Evolutionary conservation across 192 early-diverging fungal genomes (phyloP).

Genomic region (Coemansia sp.): DNA sequence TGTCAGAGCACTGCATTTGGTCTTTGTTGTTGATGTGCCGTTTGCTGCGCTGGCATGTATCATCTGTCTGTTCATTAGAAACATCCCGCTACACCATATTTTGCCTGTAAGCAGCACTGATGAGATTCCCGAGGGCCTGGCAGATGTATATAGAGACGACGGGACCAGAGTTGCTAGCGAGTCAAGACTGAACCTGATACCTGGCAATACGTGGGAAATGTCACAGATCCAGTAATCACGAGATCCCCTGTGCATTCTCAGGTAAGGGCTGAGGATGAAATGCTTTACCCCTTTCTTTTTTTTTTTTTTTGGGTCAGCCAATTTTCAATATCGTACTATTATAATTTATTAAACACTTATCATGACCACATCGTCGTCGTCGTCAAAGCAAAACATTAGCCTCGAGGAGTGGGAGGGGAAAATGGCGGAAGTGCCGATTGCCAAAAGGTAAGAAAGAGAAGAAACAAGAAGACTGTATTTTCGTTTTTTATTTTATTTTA

Average conservation of each 20-base stretch:
- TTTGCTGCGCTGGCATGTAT: slow-evolving; percentile 48
- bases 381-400: slow-evolving; percentile 63
- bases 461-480: background rate
- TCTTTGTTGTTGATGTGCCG: slow-evolving; percentile 51
- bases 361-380: slow-evolving; percentile 40
- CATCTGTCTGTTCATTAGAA: slow-evolving; percentile 36
- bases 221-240: slow-evolving; percentile 1
- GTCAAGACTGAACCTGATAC: background rate
- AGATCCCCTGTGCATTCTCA: background rate
- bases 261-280: background rate
- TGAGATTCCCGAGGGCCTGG: slow-evolving; percentile 32
- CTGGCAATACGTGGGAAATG: background rate
- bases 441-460: slow-evolving; percentile 67
- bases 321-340: background rate
- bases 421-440: slow-evolving; percentile 80
- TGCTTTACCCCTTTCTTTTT: background rate
- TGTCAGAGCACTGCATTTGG: slow-evolving; percentile 35
- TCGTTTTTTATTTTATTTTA: no score
- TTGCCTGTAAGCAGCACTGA: slow-evolving; percentile 29
- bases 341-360: background rate
- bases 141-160: background rate
- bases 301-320: background rate
- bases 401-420: slow-evolving; percentile 84
- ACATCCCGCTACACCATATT: slow-evolving; percentile 42
- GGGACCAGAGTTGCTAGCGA: background rate